Evolutionary conservation across 805 yeast species (phyloP).

Genomic region (Yamadazyma olivae): DNA sequence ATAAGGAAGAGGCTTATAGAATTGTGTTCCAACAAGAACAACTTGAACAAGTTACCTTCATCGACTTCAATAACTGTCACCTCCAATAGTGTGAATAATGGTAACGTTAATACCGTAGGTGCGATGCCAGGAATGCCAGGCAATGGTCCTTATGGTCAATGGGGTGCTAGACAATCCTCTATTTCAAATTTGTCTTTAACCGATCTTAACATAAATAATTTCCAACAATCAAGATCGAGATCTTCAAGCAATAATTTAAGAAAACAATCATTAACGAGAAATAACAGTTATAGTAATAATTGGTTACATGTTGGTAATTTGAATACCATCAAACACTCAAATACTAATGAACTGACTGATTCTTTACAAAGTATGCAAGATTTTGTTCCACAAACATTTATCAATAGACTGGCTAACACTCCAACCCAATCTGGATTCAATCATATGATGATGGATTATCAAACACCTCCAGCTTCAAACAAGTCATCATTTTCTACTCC

Average conservation of each 20-base stretch:
- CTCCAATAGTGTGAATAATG: background rate
- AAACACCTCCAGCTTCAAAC: conserved; percentile 35
- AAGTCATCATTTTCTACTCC: conserved; percentile 27
- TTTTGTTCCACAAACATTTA: conserved; percentile 39
- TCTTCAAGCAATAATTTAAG: conserved; percentile 37
- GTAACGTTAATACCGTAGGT: conserved; percentile 1
- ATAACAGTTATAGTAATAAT: conserved; percentile 31
- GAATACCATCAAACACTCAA: conserved; percentile 23
- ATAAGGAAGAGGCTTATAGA: conserved; percentile 40
- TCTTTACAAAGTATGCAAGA: conserved; percentile 44
- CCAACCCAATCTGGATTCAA: conserved; percentile 23
- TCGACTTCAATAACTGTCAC: conserved; percentile 23
- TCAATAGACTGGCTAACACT: conserved; percentile 27
- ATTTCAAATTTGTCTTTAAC: conserved; percentile 39
- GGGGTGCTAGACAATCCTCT: conserved; percentile 30
- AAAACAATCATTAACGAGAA: conserved; percentile 42
- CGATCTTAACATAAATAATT: conserved; percentile 35
- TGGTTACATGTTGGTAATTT: conserved; percentile 47
- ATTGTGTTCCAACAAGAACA: conserved; percentile 27
- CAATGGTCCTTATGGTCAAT: conserved; percentile 10
- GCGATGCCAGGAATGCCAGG: conserved; percentile 1
- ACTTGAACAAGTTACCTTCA: conserved; percentile 18
- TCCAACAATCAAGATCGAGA: conserved; percentile 18
- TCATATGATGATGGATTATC: conserved; percentile 39
- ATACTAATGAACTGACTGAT: conserved; percentile 30